phyloP scores from a whole-genome alignment of 164 flowering plant species.

The Buxus sempervirens region DNA sequence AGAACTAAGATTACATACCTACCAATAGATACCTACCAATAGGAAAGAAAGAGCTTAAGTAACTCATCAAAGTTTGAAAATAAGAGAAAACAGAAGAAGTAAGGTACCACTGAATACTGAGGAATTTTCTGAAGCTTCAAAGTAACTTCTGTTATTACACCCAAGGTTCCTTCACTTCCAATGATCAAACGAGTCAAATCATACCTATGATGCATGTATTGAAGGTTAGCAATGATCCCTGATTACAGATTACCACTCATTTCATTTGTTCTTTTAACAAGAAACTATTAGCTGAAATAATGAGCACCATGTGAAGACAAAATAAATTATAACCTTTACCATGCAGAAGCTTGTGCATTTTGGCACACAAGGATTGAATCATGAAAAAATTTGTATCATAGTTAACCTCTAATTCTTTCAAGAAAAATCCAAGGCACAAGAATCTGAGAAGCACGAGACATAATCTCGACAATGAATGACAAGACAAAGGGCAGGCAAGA shows the following conservation, averaged over 20 bases:
- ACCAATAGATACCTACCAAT: too few relatives aligned
- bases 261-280: background rate
- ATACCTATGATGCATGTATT: slow-evolving; percentile 42
- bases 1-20: too few relatives aligned
- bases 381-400: too few relatives aligned
- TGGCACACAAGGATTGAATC: too few relatives aligned
- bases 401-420: too few relatives aligned
- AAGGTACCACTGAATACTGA: slow-evolving; percentile 76
- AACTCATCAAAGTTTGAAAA: background rate
- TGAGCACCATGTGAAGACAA: too few relatives aligned
- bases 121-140: slow-evolving; percentile 91
- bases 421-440: too few relatives aligned
- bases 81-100: background rate
- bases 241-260: background rate
- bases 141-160: slow-evolving; percentile 93
- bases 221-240: background rate
- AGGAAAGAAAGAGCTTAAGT: slow-evolving; percentile 1
- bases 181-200: slow-evolving; percentile 91
- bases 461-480: too few relatives aligned
- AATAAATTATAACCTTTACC: too few relatives aligned
- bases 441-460: too few relatives aligned
- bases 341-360: too few relatives aligned
- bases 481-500: too few relatives aligned
- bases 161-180: slow-evolving; percentile 99
- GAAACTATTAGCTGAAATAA: background rate